Evolutionary conservation across 345 rosid genomes (phyloP).

Genomic region (Pugionium dolabratum): DNA sequence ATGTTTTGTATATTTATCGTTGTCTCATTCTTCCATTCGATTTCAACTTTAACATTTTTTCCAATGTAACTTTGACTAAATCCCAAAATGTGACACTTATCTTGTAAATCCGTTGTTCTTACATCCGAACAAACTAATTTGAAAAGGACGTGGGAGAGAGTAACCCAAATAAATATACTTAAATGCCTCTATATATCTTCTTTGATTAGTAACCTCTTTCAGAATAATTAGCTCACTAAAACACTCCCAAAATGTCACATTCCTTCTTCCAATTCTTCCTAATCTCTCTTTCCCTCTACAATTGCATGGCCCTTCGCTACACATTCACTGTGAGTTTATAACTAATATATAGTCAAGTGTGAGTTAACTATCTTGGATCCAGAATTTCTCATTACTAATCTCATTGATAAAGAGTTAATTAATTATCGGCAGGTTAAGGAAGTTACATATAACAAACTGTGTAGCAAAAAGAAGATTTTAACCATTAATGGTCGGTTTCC

Average conservation of each 20-base stretch:
- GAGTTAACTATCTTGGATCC: not conserved
- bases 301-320: conserved; percentile 19
- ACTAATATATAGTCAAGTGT: not conserved
- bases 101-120: conserved; percentile 1
- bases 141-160: conserved; percentile 10
- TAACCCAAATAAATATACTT: not conserved
- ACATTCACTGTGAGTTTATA: conserved; percentile 27
- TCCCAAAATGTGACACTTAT: no score
- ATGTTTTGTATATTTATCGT: no score
- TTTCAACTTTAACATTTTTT: no score
- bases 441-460: conserved; percentile 40
- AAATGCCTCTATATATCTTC: not conserved
- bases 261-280: not conserved
- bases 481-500: conserved; percentile 50
- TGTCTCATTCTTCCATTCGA: no score
- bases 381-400: no score
- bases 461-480: conserved; percentile 46
- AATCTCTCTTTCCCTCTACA: conserved; percentile 22
- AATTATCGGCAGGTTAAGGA: conserved; percentile 37
- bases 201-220: not conserved
- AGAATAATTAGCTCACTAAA: not conserved
- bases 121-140: not conserved
- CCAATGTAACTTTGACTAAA: no score
- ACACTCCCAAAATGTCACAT: conserved; percentile 22
- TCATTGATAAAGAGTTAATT: not conserved